Base-by-base conservation (phyloP, 2,329 filamentous ascomycete genomes). In the Blastomyces silverae region DNA sequence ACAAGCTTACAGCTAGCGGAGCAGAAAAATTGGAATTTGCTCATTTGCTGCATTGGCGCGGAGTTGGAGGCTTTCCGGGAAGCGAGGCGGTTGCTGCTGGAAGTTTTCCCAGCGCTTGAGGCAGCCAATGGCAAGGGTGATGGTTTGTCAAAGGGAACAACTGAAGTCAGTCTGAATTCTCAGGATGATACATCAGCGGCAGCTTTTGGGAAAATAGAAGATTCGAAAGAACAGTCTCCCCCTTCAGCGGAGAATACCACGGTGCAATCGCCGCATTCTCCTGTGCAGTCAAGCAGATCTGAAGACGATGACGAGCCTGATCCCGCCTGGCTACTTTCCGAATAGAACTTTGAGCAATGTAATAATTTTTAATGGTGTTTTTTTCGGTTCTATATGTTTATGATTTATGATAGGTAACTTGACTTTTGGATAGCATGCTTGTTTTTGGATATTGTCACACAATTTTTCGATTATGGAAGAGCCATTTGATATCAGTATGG, bases 11-110 rank as follows among this genome's bases (percentile, higher is more conserved):
- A 80, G 17, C 69, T 80, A 22, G 84, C 85, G 0, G 80, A 84
- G 63, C 76, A 78, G 5, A 80, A 79, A 59, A 79, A 81, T 61
- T 88, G 86, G 86, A 87, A 82, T 63, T 73, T 88, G 25, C 78
- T 88, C 39, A 80, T 87, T 34, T 85, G 83, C 65, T 85, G 84
- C 63, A 84, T 88, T 66, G 84, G 84, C 3, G 84, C 86, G 0
- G 86, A 88, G 71, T 74, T 87, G 2, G 84, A 86, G 67, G 84
- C 86, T 7, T 72, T 82, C 57, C 71, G 71, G 48, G 74, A 79
- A 70, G 80, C 76, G 17, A 72, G 71, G 65, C 66, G 63, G 11
- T 69, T 79, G 66, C 72, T 82, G 44, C 66, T 73, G 44, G 72
- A 70, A 39, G 71, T 73, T 10, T 76, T 79, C 64, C 68, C 72